Percentiles rank a stretch among this genome's conserved stretches.
Conservation (phyloP, 2,329 filamentous ascomycete genomes). For the Talaromyces islandicus region DNA sequence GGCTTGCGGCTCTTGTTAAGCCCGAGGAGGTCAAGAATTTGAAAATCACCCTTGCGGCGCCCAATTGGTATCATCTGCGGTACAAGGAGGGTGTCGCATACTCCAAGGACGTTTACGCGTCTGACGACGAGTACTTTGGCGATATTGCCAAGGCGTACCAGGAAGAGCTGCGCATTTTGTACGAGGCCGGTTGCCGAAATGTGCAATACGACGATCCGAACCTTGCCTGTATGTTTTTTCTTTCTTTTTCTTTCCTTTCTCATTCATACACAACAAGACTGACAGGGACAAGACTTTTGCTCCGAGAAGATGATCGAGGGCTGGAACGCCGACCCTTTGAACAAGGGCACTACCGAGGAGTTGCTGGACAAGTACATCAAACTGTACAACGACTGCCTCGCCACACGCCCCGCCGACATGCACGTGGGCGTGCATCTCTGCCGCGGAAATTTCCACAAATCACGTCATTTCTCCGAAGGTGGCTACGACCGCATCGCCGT, state of each 20-base stretch:
- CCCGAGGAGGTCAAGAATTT: constrained; percentile 58
- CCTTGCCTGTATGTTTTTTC: constrained; percentile 52
- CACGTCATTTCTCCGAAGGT: constrained; percentile 61
- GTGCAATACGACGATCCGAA: constrained; percentile 65
- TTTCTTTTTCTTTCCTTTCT: background rate
- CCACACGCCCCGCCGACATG: constrained; percentile 60
- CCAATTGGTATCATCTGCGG: constrained; percentile 64
- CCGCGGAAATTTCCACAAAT: constrained; percentile 59
- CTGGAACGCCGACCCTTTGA: constrained; percentile 62
- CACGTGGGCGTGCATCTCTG: constrained; percentile 74
- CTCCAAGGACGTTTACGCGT: constrained; percentile 50
- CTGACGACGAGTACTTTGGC: constrained; percentile 57
- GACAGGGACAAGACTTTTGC: constrained; percentile 57
- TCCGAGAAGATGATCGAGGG: constrained; percentile 65
- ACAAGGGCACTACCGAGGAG: constrained; percentile 62
- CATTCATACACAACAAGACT: background rate
- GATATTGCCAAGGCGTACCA: constrained; percentile 63
- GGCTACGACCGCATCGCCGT: constrained; percentile 62
- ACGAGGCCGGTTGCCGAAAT: constrained; percentile 58
- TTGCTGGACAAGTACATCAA: constrained; percentile 70
- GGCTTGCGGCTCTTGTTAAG: constrained; percentile 54
- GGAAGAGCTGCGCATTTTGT: constrained; percentile 55
- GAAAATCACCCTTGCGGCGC: constrained; percentile 63
- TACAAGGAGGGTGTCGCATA: constrained; percentile 53
- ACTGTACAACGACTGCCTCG: constrained; percentile 68